A percentile compares a stretch with the other conserved stretches of the same genome.
These are phyloP conservation scores for Aspergillus puulaauensis DNA, from an alignment of 2,329 filamentous ascomycete species.

Conservation along the genomic window DNA sequence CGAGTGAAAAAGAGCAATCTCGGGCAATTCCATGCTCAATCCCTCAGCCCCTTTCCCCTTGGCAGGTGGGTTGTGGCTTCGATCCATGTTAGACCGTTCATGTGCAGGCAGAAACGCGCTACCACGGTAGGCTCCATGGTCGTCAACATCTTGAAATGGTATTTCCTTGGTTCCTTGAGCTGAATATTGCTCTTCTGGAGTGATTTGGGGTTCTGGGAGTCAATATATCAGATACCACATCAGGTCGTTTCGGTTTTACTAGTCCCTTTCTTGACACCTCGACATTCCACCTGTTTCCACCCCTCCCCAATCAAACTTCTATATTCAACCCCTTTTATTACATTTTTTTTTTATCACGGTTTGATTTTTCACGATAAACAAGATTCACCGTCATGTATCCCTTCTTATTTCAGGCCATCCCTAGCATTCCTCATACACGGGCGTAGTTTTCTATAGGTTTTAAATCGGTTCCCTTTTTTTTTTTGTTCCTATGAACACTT, in stretches of 20 bases:
- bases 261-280: neutral
- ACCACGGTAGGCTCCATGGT: neutral
- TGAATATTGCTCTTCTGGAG: neutral
- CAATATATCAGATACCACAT: neutral
- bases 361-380: conserved; percentile 41
- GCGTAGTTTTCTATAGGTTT: conserved; percentile 36
- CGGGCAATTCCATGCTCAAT: conserved; percentile 6
- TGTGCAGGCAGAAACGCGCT: conserved; percentile 4
- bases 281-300: conserved; percentile 3
- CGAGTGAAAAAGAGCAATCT: neutral
- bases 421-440: conserved; percentile 43
- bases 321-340: neutral
- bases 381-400: conserved; percentile 51
- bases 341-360: conserved; percentile 1
- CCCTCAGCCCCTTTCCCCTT: conserved; percentile 11
- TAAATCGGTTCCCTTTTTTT: conserved; percentile 9
- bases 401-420: conserved; percentile 23
- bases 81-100: conserved; percentile 15
- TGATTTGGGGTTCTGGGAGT: neutral
- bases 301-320: neutral
- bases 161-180: neutral
- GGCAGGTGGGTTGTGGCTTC: conserved; percentile 14
- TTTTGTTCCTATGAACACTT: conserved; percentile 19
- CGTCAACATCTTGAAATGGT: conserved; percentile 14
- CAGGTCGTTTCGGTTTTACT: conserved; percentile 2